Evolutionary conservation across 768 basidiomycete genomes (phyloP), one percentile per base, ranked within the genome.

Genomic region (Panaeolus papilionaceus): DNA sequence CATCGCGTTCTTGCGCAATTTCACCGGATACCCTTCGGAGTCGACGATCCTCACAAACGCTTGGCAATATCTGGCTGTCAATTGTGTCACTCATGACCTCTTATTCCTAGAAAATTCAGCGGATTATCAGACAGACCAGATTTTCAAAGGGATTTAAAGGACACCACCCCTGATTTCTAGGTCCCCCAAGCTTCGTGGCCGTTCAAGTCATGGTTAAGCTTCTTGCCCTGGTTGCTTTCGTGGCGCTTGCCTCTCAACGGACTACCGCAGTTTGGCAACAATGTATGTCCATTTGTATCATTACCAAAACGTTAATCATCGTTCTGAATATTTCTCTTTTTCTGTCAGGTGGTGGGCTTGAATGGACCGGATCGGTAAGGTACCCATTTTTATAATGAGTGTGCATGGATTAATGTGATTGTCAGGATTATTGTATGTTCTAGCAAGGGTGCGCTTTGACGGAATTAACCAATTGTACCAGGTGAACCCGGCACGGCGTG

Each of bases 301-400:
- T 12, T 8, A 33, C 33, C 3, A 33, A 33, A 33, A 33, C n/a
- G 12, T 10, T n/a, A 12, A 44, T 16, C 14, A 44, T 6, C 16
- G 16, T 8, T 2, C 62, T 20, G 23, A 63, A 26, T 38, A 33
- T 33, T 33, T 40, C 9, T 16, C 33, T 38, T 40, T 11, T 18
- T 10, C 12, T n/a, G 9, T 11, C 42, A 64, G 63, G 63, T 37
- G 63, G 63, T 64, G 63, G 63, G 9, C 23, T 64, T 23, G 47
- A 40, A 42, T 64, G 47, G 23, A 64, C 39, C 26, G 63, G 63
- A 39, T 44, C 42, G 26, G 63, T 64, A 20, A 39, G 63, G 6
- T 20, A 33, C 23, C 10, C 3, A 26, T 9, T 49, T 20, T 18
- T 1, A 7, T 49, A 18, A 49, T 23, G 8, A 8, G 20, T 49